phyloP scores from a whole-genome alignment of 2,329 filamentous ascomycete species.

The Nothopassalora personata region DNA sequence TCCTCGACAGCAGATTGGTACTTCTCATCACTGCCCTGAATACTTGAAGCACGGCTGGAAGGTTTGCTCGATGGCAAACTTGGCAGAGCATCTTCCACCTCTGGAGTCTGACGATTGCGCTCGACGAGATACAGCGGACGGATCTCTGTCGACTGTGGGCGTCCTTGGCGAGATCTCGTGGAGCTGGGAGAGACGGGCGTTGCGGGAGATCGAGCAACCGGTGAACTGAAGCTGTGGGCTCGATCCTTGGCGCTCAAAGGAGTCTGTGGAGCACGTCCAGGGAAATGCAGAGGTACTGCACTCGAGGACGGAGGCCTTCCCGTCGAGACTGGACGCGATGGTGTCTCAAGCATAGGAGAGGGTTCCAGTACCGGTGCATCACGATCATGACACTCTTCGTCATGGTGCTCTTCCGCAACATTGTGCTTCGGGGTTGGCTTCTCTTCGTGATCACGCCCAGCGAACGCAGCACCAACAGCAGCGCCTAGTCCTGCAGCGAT shows the following conservation, averaged over 20 bases:
- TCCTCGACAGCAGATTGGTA: constrained; percentile 43
- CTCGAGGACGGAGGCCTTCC: constrained; percentile 27
- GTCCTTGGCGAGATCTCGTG: constrained; percentile 15
- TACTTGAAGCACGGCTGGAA: constrained; percentile 37
- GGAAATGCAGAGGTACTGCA: constrained; percentile 33
- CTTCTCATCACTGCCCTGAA: constrained; percentile 36
- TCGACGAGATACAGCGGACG: constrained; percentile 80
- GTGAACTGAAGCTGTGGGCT: constrained; percentile 29
- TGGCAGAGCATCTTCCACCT: constrained; percentile 45
- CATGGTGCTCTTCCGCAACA: not conserved
- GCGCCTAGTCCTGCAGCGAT: constrained; percentile 9
- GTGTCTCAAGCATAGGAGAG: constrained; percentile 5
- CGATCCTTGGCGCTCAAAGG: constrained; percentile 24
- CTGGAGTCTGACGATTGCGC: constrained; percentile 47
- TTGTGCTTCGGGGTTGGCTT: not conserved
- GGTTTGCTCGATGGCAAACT: constrained; percentile 47
- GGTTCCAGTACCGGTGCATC: not conserved
- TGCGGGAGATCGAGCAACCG: constrained; percentile 6
- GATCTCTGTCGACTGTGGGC: constrained; percentile 51
- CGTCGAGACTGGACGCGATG: constrained; percentile 13
- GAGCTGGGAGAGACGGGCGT: constrained; percentile 15
- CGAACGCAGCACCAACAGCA: constrained; percentile 5
- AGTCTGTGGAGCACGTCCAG: constrained; percentile 28
- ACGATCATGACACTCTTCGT: constrained; percentile 1
- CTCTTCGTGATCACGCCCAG: constrained; percentile 2